phyloP scores from a whole-genome alignment of 352 stramenopile species.

The Blastocystis sp. region DNA sequence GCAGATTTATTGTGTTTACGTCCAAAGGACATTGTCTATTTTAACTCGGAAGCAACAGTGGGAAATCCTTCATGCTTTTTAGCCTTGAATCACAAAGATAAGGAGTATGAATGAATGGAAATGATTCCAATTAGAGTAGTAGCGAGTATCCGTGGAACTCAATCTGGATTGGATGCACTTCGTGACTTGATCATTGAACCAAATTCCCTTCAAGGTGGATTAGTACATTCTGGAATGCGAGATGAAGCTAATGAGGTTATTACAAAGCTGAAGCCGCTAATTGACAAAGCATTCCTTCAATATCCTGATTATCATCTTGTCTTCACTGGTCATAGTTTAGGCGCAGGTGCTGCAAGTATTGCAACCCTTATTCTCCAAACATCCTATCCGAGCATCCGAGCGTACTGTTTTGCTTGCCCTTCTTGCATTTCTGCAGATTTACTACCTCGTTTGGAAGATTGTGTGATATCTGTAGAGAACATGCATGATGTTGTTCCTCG shows the following conservation, averaged over 20 bases:
- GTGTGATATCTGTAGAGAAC: conserved; percentile 9
- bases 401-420: conserved; percentile 41
- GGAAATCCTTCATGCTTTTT: conserved; percentile 38
- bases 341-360: conserved; percentile 30
- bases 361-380: conserved; percentile 40
- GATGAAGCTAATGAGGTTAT: conserved; percentile 48
- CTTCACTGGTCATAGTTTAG: conserved; percentile 43
- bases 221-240: conserved; percentile 43
- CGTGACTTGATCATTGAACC: conserved; percentile 26
- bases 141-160: conserved; percentile 15
- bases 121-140: not conserved
- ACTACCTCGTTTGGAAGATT: not conserved
- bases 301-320: conserved; percentile 44
- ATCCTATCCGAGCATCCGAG: not conserved
- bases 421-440: conserved; percentile 8
- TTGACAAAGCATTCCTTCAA: not conserved
- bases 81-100: conserved; percentile 26
- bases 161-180: conserved; percentile 7
- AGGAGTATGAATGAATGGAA: not conserved
- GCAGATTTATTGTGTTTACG: not conserved
- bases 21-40: not conserved
- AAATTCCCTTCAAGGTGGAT: not conserved
- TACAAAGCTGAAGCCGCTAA: conserved; percentile 17
- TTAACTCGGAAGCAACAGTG: not conserved
- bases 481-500: conserved; percentile 45